Percentiles rank a stretch among this genome's conserved stretches.
Conservation (phyloP, 257 asterid species). For the Gentiana dahurica region DNA sequence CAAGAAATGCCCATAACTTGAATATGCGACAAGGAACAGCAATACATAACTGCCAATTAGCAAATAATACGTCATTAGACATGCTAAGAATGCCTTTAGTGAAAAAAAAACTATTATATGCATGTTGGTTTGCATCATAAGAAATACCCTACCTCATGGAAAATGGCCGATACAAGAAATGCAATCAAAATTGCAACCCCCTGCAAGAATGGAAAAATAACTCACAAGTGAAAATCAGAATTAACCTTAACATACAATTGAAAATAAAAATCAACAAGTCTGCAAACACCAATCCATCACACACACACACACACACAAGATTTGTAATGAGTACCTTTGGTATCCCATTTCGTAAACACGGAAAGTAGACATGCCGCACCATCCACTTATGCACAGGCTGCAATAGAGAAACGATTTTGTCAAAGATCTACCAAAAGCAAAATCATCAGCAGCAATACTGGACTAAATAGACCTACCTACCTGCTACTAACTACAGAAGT, state of each 20-base stretch:
- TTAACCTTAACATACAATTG: background rate
- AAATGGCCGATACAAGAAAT: constrained; percentile 81
- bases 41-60: constrained; percentile 59
- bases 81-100: background rate
- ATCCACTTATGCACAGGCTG: constrained; percentile 99
- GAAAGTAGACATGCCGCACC: constrained; percentile 90
- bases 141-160: constrained; percentile 69
- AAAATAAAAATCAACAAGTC: background rate
- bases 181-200: constrained; percentile 68
- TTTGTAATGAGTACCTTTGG: constrained; percentile 50
- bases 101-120: background rate
- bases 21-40: constrained; percentile 97
- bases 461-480: too few species aligned
- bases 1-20: constrained; percentile 92
- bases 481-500: background rate
- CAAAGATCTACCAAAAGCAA: background rate
- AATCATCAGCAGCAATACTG: background rate
- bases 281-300: background rate
- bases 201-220: constrained; percentile 28
- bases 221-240: background rate
- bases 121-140: background rate
- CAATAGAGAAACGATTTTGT: constrained; percentile 11
- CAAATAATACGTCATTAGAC: constrained; percentile 8
- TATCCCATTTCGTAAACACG: constrained; percentile 80
- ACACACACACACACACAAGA: background rate